Evolutionary conservation across 371 early-diverging fungal genomes (phyloP), one percentile per base, ranked within the genome.

Genomic region (Mucor mucedo): DNA sequence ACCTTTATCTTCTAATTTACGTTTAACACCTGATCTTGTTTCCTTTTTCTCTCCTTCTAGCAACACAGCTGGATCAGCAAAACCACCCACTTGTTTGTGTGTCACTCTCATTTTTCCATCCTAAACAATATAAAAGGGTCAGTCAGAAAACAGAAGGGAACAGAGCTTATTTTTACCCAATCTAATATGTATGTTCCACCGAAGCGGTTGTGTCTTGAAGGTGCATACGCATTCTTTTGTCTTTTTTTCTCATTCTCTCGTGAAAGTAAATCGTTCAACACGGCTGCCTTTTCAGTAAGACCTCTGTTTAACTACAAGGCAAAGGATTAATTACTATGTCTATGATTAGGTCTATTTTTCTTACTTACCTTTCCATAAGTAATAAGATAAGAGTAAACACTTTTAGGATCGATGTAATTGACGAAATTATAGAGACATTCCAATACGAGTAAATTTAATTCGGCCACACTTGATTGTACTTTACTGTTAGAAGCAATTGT

Each of bases 341-440:
- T 21, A 21, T 21, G 21, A 21, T 21, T 21, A 21, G 21, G 21
- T 42, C 32, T 29, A 42, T 39, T 29, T 7, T 6, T 5, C 38
- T 11, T 13, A 52, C 62, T 56, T 65, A 60, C 66, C 10, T 14
- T 4, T 28, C 41, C 48, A 9, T 42, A 33, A 14, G 52, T 2
- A n/a, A 52, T 35, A 29, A 45, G 28, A 29, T 60, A 59, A 8
- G 52, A 32, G 35, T 78, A 72, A 7, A 87, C 69, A 5, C 79
- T 79, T 10, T 77, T 82, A 6, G 88, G 79, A 35, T 78, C 75
- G 6, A 85, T 75, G 13, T 82, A 73, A 10, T 73, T 42, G 42
- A 89, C 78, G 4, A 92, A 55, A 58, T 87, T 75, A 64, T 83
- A 89, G 8, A 89, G 59, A 0, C 87, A 84, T 59, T 92, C 91